phyloP scores from a whole-genome alignment of 129 eudicot genomes.

The Flaveria bidentis region DNA sequence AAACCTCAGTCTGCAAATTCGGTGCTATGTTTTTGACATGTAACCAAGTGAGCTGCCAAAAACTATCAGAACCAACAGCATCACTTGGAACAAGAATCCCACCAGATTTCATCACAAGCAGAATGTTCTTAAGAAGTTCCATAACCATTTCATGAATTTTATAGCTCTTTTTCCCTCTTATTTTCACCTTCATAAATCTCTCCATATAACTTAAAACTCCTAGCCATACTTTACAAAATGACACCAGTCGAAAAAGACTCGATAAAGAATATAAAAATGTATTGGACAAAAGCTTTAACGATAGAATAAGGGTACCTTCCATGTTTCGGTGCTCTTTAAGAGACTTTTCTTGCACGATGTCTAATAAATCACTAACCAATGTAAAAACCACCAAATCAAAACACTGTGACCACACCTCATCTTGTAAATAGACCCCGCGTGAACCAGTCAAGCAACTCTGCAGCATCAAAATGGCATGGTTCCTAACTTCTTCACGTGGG shows the following conservation, averaged over 20 bases:
- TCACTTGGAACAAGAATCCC: conserved; percentile 51
- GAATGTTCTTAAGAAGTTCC: conserved; percentile 61
- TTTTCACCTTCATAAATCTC: conserved; percentile 52
- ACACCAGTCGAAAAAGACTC: conserved; percentile 37
- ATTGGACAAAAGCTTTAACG: conserved; percentile 57
- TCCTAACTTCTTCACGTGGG: conserved; percentile 64
- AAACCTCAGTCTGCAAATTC: conserved; percentile 54
- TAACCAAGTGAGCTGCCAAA: conserved; percentile 78
- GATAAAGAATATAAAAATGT: conserved; percentile 48
- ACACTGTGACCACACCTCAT: conserved; percentile 62
- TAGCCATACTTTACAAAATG: conserved; percentile 64
- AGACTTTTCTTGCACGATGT: conserved; percentile 53
- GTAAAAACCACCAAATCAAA: conserved; percentile 62
- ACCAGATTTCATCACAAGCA: conserved; percentile 57
- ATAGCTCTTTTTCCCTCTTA: conserved; percentile 56
- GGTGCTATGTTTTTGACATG: conserved; percentile 64
- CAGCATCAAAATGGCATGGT: conserved; percentile 56
- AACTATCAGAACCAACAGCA: conserved; percentile 51
- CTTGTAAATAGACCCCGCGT: conserved; percentile 47
- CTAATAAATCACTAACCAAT: conserved; percentile 52
- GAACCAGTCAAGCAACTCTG: conserved; percentile 57
- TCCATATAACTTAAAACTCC: conserved; percentile 63
- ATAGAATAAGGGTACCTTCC: conserved; percentile 53
- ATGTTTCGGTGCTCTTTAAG: conserved; percentile 63
- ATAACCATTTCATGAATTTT: conserved; percentile 56